Conservation (phyloP, 306 rosid genomes). For the Ormosia emarginata region DNA sequence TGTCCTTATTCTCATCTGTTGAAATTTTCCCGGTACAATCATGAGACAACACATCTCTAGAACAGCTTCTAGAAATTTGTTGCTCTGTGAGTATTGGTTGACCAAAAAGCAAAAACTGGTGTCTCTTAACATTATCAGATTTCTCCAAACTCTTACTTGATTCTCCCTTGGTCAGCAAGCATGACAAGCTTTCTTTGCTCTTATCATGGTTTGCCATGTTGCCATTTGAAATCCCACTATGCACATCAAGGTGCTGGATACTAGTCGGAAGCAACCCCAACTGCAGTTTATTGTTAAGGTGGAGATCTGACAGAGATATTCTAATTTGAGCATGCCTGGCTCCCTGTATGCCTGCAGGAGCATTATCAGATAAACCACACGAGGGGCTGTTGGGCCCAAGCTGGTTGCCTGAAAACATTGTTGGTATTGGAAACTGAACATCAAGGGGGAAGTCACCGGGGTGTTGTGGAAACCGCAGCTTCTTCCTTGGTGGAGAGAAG, state of each 20-base stretch:
- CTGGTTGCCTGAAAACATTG: conserved; percentile 69
- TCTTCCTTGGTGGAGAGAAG: conserved; percentile 83
- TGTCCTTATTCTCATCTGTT: conserved; percentile 32
- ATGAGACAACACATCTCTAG: conserved; percentile 34
- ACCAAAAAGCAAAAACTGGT: conserved; percentile 87
- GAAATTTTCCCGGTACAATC: conserved; percentile 24
- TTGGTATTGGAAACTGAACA: conserved; percentile 52
- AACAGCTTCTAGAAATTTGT: conserved; percentile 61
- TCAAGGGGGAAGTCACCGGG: conserved; percentile 56
- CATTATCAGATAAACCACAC: conserved; percentile 73
- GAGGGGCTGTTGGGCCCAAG: conserved; percentile 72
- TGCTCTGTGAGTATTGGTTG: conserved; percentile 93
- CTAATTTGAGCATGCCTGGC: conserved; percentile 99
- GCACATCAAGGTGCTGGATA: conserved; percentile 46
- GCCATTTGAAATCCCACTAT: conserved; percentile 44
- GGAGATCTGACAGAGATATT: conserved; percentile 73
- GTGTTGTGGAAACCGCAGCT: conserved; percentile 66
- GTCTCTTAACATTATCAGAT: conserved; percentile 58
- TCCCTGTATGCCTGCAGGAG: conserved; percentile 99
- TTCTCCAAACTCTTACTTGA: conserved; percentile 60
- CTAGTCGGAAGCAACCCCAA: conserved; percentile 66
- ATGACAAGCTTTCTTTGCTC: conserved; percentile 59
- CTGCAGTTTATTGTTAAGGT: conserved; percentile 67
- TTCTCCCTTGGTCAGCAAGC: conserved; percentile 67
- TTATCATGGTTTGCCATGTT: conserved; percentile 33